phyloP scores from a whole-genome alignment of 306 rosid species.

The Fagus crenata region DNA sequence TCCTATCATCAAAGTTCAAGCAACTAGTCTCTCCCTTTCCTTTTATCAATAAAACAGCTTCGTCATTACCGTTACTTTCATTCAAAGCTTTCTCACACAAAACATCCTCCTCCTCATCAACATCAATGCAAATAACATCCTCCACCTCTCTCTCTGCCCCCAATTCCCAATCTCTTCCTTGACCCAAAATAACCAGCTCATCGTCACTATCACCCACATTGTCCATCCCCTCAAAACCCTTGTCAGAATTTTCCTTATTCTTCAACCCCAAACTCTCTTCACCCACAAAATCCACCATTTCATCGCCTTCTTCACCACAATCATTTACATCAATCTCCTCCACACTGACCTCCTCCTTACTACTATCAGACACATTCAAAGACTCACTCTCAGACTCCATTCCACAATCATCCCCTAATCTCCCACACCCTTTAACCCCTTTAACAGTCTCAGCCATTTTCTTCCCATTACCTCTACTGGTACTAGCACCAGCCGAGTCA shows the following conservation, averaged over 20 bases:
- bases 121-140: not conserved
- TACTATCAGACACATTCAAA: not conserved
- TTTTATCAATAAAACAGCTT: not conserved
- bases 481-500: too few relatives aligned
- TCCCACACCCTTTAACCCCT: not conserved
- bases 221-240: not conserved
- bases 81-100: not conserved
- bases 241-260: not conserved
- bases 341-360: not conserved
- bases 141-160: not conserved
- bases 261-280: not conserved
- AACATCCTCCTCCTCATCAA: not conserved
- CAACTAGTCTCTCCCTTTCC: not conserved
- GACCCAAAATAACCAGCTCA: constrained; percentile 14
- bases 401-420: too few relatives aligned
- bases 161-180: not conserved
- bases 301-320: not conserved
- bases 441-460: too few relatives aligned
- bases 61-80: not conserved
- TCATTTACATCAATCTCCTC: not conserved
- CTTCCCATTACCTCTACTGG: too few relatives aligned
- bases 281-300: not conserved
- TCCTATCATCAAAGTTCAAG: not conserved
- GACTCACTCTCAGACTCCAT: not conserved
- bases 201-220: constrained; percentile 11